Conservation (phyloP, 768 basidiomycete species). For the Tylopilus rubrobrunneus region DNA sequence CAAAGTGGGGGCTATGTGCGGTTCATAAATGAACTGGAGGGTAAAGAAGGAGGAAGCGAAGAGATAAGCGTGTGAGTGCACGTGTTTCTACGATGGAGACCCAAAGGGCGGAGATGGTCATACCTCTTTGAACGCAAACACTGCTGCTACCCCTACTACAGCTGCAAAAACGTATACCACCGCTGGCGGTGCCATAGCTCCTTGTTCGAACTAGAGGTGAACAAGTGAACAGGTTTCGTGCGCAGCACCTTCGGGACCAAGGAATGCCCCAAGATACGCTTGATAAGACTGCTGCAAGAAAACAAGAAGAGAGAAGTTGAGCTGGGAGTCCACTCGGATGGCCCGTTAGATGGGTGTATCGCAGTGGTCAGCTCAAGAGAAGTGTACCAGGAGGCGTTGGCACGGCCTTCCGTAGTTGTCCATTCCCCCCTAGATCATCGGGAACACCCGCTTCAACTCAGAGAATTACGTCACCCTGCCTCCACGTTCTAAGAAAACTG, state of each 20-base stretch:
- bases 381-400: not conserved
- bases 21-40: conserved; percentile 62
- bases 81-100: conserved; percentile 7
- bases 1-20: conserved; percentile 60
- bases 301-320: not conserved
- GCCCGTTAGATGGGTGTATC: not conserved
- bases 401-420: conserved; percentile 13
- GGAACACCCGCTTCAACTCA: conserved; percentile 4
- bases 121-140: conserved; percentile 59
- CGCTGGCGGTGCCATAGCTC: conserved; percentile 27
- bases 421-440: conserved; percentile 16
- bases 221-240: conserved; percentile 3
- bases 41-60: not conserved
- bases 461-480: too few relatives aligned
- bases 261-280: not conserved
- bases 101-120: conserved; percentile 9
- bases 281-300: not conserved
- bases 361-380: conserved; percentile 1
- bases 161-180: conserved; percentile 50
- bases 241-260: conserved; percentile 13
- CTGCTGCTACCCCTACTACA: conserved; percentile 48
- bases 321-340: not conserved
- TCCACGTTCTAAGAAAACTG: too few relatives aligned
- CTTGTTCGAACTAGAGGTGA: conserved; percentile 5
- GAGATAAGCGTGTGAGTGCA: conserved; percentile 19